Evolutionary conservation across 2,329 filamentous ascomycete genomes (phyloP).

Genomic region (Cercospora berteroae): DNA sequence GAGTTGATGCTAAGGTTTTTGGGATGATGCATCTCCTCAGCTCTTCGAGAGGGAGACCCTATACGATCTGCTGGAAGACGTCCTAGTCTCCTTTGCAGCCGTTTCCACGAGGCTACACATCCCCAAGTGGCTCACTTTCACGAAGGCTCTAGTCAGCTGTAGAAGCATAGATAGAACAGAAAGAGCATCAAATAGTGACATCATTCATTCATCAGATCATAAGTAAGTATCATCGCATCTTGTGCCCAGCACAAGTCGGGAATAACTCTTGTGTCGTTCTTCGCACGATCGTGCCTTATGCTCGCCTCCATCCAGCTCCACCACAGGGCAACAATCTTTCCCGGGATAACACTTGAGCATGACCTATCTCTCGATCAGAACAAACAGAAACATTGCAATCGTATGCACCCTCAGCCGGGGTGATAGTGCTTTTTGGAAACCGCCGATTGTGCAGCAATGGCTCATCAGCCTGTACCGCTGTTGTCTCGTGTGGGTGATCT

Average conservation of each 20-base stretch:
- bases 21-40: background rate
- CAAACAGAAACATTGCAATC: background rate
- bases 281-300: background rate
- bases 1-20: slow-evolving; percentile 28
- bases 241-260: background rate
- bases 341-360: background rate
- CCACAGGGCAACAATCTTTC: background rate
- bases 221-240: background rate
- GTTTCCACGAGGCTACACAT: background rate
- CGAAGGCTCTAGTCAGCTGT: background rate
- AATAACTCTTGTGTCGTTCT: background rate
- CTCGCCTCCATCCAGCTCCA: background rate
- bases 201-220: background rate
- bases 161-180: background rate
- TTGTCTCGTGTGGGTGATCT: background rate
- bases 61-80: background rate
- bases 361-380: background rate
- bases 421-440: background rate
- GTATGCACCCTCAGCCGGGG: background rate
- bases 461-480: background rate
- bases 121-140: background rate
- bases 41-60: background rate
- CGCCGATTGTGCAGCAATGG: background rate
- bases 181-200: background rate
- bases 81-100: background rate